Base-by-base conservation (phyloP, 1,284 basidiomycete species). In the Anthracocystis walkeri region DNA sequence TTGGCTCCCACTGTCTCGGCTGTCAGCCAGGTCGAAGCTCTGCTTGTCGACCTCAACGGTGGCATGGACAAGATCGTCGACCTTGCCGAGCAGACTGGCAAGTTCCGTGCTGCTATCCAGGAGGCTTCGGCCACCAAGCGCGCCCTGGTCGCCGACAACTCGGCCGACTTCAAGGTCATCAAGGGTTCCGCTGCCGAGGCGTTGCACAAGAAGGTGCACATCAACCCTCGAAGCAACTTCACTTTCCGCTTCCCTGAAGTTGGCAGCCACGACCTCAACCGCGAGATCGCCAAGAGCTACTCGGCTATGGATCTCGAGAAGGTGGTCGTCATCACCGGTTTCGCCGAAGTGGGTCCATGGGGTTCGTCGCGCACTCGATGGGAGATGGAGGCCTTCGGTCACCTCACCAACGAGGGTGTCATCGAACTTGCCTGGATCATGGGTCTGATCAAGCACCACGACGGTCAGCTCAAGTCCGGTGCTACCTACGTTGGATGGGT, bases 361-460 rank as follows among this genome's bases (percentile, higher is more conserved):
- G 97, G 97, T 81, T 95, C 93, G 82, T 92, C 95, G 23, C 91
- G 97, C 78, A 99, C 96, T n/a, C 91, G 96, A 77, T 99, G 96
- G 96, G 95, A 99, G 88, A 79, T 80, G 72, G 81, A 82, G 68
- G 81, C 80, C 29, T 76, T 72, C 45, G 80, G 81, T 48, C 69
- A 74, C 65, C 70, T 82, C 56, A 81, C 78, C 63, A 96, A 98
- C 82, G 93, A 97, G 86, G 96, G 95, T 49, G 93, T 93, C 84
- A 97, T 99, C 82, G 96, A 99, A 88, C 95, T 99, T 92, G 95
- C 96, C 16, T 99, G 96, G 95, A 92, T 97, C 87, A 98, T 97
- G 93, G 95, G 97, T 49, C 90, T 90, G 87, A 97, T 98, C 90
- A 97, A 96, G 87, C 94, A 98, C 88, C 95, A 97, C 86, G 93